A percentile compares a stretch with the other conserved stretches of the same genome.
Evolutionary conservation across 2,329 filamentous ascomycete genomes (phyloP).

Genomic region (Didymella pomorum): DNA sequence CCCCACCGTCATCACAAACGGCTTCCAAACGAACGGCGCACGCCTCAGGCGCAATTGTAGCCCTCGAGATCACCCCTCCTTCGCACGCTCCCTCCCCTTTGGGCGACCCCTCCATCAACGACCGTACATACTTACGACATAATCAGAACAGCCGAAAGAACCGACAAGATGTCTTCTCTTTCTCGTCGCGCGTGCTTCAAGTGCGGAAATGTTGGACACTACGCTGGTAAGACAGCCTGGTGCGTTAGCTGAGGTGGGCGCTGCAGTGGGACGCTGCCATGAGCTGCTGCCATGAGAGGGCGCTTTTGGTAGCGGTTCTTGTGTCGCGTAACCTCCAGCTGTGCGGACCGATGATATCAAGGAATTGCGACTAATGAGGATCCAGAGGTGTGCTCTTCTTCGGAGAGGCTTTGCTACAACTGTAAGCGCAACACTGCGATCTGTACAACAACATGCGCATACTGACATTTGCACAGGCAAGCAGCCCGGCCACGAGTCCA

Average conservation of each 20-base stretch:
- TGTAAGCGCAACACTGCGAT: slow-evolving; percentile 66
- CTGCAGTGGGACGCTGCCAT: slow-evolving; percentile 31
- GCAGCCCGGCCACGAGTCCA: slow-evolving; percentile 95
- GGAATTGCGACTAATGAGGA: slow-evolving; percentile 34
- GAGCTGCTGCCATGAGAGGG: slow-evolving; percentile 26
- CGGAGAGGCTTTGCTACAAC: slow-evolving; percentile 99
- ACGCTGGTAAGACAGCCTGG: slow-evolving; percentile 54
- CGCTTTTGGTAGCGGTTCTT: slow-evolving; percentile 18
- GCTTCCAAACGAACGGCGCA: slow-evolving; percentile 21
- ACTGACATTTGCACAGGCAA: slow-evolving; percentile 64
- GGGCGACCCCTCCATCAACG: slow-evolving; percentile 21
- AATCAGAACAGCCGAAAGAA: slow-evolving; percentile 43
- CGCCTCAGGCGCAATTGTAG: slow-evolving; percentile 32
- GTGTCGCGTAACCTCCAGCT: slow-evolving; percentile 31
- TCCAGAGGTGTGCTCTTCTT: slow-evolving; percentile 92
- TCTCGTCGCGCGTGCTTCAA: slow-evolving; percentile 63
- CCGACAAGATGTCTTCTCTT: slow-evolving; percentile 59
- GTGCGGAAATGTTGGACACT: slow-evolving; percentile 63
- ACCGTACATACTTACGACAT: slow-evolving; percentile 30
- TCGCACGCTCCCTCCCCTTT: slow-evolving; percentile 26
- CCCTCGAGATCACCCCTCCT: slow-evolving; percentile 29
- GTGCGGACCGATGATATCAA: slow-evolving; percentile 10
- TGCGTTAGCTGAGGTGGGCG: slow-evolving; percentile 26
- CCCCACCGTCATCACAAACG: slow-evolving; percentile 6
- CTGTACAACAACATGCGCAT: slow-evolving; percentile 16